phyloP scores from a whole-genome alignment of 768 basidiomycete species.

The Pleurotus pulmonarius region DNA sequence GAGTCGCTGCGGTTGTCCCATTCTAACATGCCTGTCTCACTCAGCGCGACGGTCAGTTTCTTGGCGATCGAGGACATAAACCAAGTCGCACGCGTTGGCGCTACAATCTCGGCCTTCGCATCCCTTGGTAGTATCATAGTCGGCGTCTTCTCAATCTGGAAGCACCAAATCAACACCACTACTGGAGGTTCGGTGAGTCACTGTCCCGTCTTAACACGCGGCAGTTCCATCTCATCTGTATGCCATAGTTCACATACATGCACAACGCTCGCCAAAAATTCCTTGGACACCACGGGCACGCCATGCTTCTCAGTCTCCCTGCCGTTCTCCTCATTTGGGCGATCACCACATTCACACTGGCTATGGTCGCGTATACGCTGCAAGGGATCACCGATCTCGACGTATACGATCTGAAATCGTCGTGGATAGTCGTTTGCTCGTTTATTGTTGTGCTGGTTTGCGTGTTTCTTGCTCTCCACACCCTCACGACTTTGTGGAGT shows the following conservation, averaged over 20 bases:
- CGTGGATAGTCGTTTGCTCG: slow-evolving; percentile 36
- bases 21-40: not conserved
- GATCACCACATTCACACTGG: slow-evolving; percentile 42
- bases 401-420: slow-evolving; percentile 23
- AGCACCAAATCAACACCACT: slow-evolving; percentile 44
- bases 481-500: slow-evolving; percentile 49
- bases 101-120: slow-evolving; percentile 42
- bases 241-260: slow-evolving; percentile 47
- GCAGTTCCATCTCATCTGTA: not conserved
- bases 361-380: slow-evolving; percentile 41
- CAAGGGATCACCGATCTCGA: slow-evolving; percentile 25
- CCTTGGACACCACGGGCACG: slow-evolving; percentile 46
- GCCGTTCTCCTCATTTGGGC: slow-evolving; percentile 51
- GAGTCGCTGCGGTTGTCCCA: too few relatives aligned
- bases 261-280: slow-evolving; percentile 42
- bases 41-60: not conserved
- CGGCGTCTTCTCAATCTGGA: slow-evolving; percentile 56
- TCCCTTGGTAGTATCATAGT: slow-evolving; percentile 54
- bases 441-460: slow-evolving; percentile 35
- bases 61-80: slow-evolving; percentile 16
- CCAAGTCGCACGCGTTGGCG: slow-evolving; percentile 22
- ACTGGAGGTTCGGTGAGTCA: slow-evolving; percentile 38
- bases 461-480: slow-evolving; percentile 39
- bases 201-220: not conserved
- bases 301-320: slow-evolving; percentile 48